phyloP scores from a whole-genome alignment of 2,329 filamentous ascomycete genomes.

The Trichoderma koningiopsis region DNA sequence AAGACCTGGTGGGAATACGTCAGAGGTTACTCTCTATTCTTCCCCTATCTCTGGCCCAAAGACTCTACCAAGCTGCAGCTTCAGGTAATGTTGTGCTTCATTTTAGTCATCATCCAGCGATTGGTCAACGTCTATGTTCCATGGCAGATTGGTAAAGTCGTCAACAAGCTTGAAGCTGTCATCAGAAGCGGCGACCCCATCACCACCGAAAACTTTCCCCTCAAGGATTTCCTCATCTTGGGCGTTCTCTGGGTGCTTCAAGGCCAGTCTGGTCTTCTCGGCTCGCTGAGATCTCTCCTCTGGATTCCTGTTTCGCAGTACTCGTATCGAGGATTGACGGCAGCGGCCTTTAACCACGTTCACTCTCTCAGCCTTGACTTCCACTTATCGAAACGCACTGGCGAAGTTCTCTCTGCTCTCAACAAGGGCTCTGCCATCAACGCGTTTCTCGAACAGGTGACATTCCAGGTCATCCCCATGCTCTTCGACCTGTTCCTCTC shows the following conservation, averaged over 20 bases:
- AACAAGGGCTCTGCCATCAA: constrained; percentile 98
- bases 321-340: constrained; percentile 90
- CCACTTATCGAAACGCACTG: constrained; percentile 93
- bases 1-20: constrained; percentile 97
- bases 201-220: constrained; percentile 40
- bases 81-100: constrained; percentile 79
- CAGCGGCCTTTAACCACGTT: constrained; percentile 95
- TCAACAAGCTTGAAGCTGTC: constrained; percentile 64
- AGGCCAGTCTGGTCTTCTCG: constrained; percentile 83
- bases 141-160: constrained; percentile 76
- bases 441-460: constrained; percentile 92
- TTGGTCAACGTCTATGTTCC: constrained; percentile 86
- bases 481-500: constrained; percentile 85
- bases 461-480: constrained; percentile 95
- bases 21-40: constrained; percentile 88
- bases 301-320: constrained; percentile 99
- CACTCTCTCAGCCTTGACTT: constrained; percentile 95
- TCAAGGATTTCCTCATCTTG: constrained; percentile 41
- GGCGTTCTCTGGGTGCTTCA: constrained; percentile 82
- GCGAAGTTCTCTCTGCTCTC: constrained; percentile 90
- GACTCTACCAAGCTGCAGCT: constrained; percentile 74
- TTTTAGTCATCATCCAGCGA: constrained; percentile 77
- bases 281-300: constrained; percentile 76
- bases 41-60: constrained; percentile 94
- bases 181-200: constrained; percentile 46